Percentiles rank a stretch among this genome's conserved stretches.
Evolutionary conservation across 345 rosid genomes (phyloP).

Genomic region (Hibiscus syriacus): DNA sequence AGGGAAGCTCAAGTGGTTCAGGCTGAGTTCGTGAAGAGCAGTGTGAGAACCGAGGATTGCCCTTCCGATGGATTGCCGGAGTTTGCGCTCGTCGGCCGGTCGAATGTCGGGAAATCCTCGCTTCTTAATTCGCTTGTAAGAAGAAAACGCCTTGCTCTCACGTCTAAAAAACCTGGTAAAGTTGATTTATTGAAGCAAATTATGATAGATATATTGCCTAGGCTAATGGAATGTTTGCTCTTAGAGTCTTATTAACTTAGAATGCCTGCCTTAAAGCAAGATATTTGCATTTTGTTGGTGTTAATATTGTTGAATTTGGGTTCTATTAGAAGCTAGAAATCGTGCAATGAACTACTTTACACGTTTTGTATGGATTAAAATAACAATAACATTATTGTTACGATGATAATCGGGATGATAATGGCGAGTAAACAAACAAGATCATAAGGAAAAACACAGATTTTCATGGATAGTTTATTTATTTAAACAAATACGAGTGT

Average conservation of each 20-base stretch:
- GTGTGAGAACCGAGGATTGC: conserved; percentile 75
- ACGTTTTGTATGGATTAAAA: background rate
- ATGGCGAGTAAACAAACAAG: no score
- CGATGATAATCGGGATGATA: no score
- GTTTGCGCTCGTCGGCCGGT: conserved; percentile 92
- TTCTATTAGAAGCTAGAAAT: background rate
- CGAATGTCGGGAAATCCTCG: conserved; percentile 95
- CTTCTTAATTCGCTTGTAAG: conserved; percentile 88
- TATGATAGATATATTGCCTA: background rate
- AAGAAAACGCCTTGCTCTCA: conserved; percentile 89
- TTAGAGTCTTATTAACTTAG: no score
- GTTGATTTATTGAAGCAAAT: background rate
- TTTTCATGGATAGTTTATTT: no score
- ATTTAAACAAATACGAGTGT: no score
- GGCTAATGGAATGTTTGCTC: background rate
- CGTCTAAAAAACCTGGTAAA: conserved; percentile 91
- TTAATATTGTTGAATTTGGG: background rate
- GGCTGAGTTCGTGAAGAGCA: conserved; percentile 87
- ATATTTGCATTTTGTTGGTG: background rate
- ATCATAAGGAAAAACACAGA: no score
- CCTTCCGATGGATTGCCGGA: conserved; percentile 87
- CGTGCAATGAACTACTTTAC: background rate
- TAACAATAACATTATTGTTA: no score
- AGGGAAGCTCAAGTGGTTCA: conserved; percentile 68
- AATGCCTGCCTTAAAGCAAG: background rate